Conservation (phyloP, 2,329 filamentous ascomycete genomes). For the Sporothrix schenckii region DNA sequence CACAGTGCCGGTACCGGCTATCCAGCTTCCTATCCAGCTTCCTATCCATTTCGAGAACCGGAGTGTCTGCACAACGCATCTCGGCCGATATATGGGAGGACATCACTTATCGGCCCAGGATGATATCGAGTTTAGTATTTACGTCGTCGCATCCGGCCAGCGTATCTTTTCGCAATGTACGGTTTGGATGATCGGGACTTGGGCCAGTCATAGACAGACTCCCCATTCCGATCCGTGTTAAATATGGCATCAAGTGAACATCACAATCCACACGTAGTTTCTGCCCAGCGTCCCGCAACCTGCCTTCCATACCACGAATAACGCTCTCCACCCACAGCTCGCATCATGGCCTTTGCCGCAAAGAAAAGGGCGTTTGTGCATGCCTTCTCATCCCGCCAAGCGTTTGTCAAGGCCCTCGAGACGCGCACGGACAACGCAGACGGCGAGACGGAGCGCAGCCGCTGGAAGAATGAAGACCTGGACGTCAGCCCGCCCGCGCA, state of each 20-base stretch:
- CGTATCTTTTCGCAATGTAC: no score
- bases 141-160: not conserved
- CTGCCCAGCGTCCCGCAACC: not conserved
- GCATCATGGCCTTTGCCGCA: not conserved
- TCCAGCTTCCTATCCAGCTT: not conserved
- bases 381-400: not conserved
- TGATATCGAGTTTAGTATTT: not conserved
- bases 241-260: not conserved
- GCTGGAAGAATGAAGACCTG: conserved; percentile 23
- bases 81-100: conserved; percentile 14
- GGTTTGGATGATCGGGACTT: no score
- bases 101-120: not conserved
- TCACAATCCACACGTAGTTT: not conserved
- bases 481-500: conserved; percentile 26
- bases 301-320: not conserved
- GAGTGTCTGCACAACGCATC: not conserved
- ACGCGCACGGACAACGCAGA: not conserved
- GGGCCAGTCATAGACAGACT: no score
- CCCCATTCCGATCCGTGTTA: no score
- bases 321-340: not conserved
- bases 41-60: not conserved
- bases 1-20: not conserved
- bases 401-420: conserved; percentile 8
- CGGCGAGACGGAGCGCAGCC: conserved; percentile 7
- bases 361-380: not conserved